Conservation (phyloP, 192 early-diverging fungal species). For the Coemansia sp. region DNA sequence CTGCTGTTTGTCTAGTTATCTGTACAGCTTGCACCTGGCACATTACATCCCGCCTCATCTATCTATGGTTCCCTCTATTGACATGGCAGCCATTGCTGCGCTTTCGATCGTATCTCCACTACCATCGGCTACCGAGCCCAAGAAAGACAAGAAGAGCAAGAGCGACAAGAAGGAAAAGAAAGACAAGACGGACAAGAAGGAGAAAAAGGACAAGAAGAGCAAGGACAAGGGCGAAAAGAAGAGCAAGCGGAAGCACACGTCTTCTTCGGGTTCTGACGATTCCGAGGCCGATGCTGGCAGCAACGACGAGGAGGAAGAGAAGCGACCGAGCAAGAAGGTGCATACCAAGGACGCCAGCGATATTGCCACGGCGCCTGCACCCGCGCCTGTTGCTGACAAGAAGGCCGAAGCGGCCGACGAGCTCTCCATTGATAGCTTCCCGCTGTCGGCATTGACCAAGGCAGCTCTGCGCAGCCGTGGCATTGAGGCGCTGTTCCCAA, state of each 20-base stretch:
- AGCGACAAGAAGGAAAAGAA: constrained; percentile 46
- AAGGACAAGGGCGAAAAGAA: constrained; percentile 57
- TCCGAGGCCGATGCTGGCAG: constrained; percentile 19
- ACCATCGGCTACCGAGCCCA: constrained; percentile 10
- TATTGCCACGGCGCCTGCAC: constrained; percentile 31
- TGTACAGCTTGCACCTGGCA: constrained; percentile 5
- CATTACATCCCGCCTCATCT: constrained; percentile 2
- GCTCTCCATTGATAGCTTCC: constrained; percentile 63
- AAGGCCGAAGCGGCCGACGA: constrained; percentile 58
- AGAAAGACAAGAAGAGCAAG: constrained; percentile 37
- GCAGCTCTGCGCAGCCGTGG: constrained; percentile 70
- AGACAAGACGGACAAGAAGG: constrained; percentile 27
- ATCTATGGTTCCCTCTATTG: constrained; percentile 42
- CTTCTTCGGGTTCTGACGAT: constrained; percentile 25
- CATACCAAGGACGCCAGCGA: constrained; percentile 47
- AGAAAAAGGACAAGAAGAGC: constrained; percentile 38
- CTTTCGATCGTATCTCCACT: constrained; percentile 10
- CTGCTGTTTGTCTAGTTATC: background rate
- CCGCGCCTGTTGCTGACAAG: constrained; percentile 24
- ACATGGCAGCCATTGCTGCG: constrained; percentile 22
- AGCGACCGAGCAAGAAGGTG: constrained; percentile 58
- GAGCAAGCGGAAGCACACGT: constrained; percentile 47
- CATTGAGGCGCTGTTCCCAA: constrained; percentile 87
- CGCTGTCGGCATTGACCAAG: constrained; percentile 68
- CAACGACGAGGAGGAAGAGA: constrained; percentile 21